Percentiles rank a stretch among this genome's conserved stretches.
Conservation (phyloP, 257 asterid genomes). For the Fraxinus americana region DNA sequence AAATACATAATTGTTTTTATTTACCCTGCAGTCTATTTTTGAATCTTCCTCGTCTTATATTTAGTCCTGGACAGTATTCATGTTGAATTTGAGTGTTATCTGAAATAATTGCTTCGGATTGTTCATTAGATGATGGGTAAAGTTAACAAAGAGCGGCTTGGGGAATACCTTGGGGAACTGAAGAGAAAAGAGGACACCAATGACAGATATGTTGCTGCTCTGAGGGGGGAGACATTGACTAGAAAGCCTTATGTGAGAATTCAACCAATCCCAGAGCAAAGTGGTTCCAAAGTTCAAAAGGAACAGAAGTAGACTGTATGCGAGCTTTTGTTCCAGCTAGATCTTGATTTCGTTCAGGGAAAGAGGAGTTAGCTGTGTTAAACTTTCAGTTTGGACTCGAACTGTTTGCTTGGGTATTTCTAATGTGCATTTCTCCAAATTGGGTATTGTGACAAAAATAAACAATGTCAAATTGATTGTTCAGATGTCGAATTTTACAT, state of each 20-base stretch:
- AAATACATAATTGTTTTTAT: background rate
- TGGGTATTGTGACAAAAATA: constrained; percentile 12
- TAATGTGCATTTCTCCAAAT: background rate
- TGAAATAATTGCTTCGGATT: background rate
- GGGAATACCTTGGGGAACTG: constrained; percentile 81
- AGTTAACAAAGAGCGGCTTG: constrained; percentile 86
- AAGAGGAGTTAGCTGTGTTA: background rate
- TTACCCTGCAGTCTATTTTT: background rate
- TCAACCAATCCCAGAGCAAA: constrained; percentile 65
- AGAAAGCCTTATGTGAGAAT: constrained; percentile 86
- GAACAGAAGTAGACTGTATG: constrained; percentile 34
- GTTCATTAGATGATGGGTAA: constrained; percentile 81
- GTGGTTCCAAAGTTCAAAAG: constrained; percentile 34
- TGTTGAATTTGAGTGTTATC: background rate
- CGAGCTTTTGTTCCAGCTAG: background rate
- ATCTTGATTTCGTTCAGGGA: constrained; percentile 5
- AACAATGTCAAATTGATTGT: constrained; percentile 12
- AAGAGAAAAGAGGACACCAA: constrained; percentile 88
- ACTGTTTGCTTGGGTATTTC: constrained; percentile 13
- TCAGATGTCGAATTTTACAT: constrained; percentile 6
- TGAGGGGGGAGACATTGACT: constrained; percentile 86
- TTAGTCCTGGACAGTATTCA: constrained; percentile 4
- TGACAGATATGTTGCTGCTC: constrained; percentile 91
- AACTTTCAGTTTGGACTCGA: constrained; percentile 13
- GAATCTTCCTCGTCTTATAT: background rate